These are phyloP conservation scores for Botrytis fabae DNA, from an alignment of 2,329 filamentous ascomycete species.

Conservation along the genomic window DNA sequence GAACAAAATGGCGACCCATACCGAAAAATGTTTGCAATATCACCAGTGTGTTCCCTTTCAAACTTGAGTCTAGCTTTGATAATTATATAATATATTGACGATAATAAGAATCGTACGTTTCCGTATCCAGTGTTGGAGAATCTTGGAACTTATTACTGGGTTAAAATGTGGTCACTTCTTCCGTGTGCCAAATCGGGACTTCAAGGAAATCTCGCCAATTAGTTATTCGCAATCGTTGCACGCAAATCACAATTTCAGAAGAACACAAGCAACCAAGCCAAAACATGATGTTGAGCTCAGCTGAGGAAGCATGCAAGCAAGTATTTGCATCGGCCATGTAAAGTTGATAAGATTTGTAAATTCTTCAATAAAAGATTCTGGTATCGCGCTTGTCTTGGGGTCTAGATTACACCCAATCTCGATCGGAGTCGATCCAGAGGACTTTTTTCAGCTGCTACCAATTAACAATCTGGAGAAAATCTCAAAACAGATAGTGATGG, in stretches of 20 bases:
- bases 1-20: not conserved
- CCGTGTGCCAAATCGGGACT: not conserved
- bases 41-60: not conserved
- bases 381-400: not conserved
- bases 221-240: not conserved
- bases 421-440: not conserved
- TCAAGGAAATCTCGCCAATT: not conserved
- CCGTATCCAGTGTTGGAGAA: too few relatives aligned
- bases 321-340: not conserved
- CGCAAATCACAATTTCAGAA: not conserved
- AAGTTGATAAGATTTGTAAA: not conserved
- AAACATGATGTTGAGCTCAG: not conserved
- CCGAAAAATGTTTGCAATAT: not conserved
- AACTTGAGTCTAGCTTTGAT: not conserved
- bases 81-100: not conserved
- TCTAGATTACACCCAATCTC: not conserved
- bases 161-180: not conserved
- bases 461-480: accelerated
- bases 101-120: not conserved
- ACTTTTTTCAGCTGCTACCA: not conserved
- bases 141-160: accelerated
- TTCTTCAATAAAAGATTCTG: not conserved
- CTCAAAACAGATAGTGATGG: not conserved
- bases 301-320: not conserved
- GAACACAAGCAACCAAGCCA: not conserved